These are phyloP conservation scores for Endoconidiophora polonica DNA, from an alignment of 2,329 filamentous ascomycete species.

Conservation along the genomic window DNA sequence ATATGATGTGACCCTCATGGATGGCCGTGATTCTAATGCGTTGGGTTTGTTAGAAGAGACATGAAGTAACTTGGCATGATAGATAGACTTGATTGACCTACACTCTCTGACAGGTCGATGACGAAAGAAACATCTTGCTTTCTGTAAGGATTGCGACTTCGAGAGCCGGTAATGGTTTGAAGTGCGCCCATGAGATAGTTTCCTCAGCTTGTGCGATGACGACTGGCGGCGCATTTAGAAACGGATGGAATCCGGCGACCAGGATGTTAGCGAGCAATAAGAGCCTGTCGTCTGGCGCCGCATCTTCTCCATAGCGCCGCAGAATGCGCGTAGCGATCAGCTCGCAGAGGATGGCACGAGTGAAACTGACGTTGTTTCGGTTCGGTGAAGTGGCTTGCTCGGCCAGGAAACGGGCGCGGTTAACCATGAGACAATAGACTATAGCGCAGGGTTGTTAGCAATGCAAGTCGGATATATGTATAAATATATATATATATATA, in stretches of 20 bases:
- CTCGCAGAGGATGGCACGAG: conserved; percentile 63
- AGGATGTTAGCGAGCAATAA: conserved; percentile 62
- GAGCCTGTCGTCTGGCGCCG: conserved; percentile 52
- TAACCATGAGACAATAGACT: conserved; percentile 71
- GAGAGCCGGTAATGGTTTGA: conserved; percentile 54
- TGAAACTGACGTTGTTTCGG: conserved; percentile 66
- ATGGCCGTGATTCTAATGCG: conserved; percentile 49
- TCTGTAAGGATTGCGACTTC: conserved; percentile 73
- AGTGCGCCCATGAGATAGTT: conserved; percentile 30
- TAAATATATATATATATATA: background rate
- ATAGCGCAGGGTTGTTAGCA: no score
- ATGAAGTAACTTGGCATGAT: background rate
- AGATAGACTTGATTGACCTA: conserved; percentile 17
- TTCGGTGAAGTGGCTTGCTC: conserved; percentile 62
- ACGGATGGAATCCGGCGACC: conserved; percentile 70
- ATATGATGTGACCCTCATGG: conserved; percentile 64
- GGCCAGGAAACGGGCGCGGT: conserved; percentile 60
- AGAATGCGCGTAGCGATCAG: conserved; percentile 64
- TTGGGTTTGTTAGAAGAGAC: no score
- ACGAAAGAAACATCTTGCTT: conserved; percentile 61
- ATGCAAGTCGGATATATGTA: conserved; percentile 17
- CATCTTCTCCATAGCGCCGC: conserved; percentile 62
- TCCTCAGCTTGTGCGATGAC: conserved; percentile 38
- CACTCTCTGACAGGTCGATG: conserved; percentile 65
- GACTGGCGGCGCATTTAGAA: conserved; percentile 60